A percentile compares a stretch with the other conserved stretches of the same genome.
Conservation (phyloP, 2,329 filamentous ascomycete species). For the Triangularia setosa region DNA sequence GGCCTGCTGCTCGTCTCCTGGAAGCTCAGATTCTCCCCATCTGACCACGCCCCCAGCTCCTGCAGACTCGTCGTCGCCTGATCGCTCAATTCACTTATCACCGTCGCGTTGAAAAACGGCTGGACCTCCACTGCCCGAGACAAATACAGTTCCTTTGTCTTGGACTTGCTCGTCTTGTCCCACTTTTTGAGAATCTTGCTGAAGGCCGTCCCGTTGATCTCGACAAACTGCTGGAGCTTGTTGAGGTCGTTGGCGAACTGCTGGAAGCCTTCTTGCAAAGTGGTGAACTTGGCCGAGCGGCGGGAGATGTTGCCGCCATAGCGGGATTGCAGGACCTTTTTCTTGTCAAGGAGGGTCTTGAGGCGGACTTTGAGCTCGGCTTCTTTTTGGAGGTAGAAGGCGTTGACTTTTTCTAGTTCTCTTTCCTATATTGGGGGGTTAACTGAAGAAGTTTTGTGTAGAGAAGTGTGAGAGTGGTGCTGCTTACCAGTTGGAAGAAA, state of each 20-base stretch:
- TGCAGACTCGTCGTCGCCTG: constrained; percentile 95
- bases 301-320: constrained; percentile 65
- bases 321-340: constrained; percentile 81
- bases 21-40: constrained; percentile 89
- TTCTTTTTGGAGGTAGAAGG: constrained; percentile 96
- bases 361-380: constrained; percentile 95
- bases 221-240: constrained; percentile 97
- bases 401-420: constrained; percentile 97
- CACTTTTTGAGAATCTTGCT: constrained; percentile 99
- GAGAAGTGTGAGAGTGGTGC: too few relatives aligned
- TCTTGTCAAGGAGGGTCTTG: constrained; percentile 91
- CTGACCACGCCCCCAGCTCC: constrained; percentile 93
- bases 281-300: constrained; percentile 88
- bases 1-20: constrained; percentile 44
- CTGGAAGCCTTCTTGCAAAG: constrained; percentile 92
- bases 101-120: constrained; percentile 95
- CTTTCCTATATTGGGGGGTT: constrained; percentile 62
- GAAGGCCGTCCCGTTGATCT: constrained; percentile 95
- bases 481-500: constrained; percentile 88
- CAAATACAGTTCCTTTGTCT: constrained; percentile 95
- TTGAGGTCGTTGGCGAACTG: constrained; percentile 96
- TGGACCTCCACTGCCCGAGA: constrained; percentile 95
- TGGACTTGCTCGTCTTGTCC: constrained; percentile 99
- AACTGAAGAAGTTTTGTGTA: neutral
- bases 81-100: constrained; percentile 94